Evolutionary conservation across 495 filamentous ascomycete genomes (phyloP).

Genomic region (Chaetomium cochliodes): DNA sequence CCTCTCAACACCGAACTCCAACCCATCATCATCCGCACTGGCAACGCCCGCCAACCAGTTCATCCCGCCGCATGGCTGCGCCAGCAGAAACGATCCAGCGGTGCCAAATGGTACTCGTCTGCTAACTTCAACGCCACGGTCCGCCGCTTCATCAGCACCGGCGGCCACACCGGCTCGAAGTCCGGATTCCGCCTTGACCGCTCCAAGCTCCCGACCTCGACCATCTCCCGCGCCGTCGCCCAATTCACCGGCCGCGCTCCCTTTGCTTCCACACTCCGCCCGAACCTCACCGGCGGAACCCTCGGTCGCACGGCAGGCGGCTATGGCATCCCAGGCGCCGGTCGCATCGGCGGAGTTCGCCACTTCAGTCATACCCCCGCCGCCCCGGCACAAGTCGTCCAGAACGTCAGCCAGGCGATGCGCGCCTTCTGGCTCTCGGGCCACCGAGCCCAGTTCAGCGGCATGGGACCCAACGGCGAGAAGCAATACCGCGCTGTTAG

Average conservation of each 20-base stretch:
- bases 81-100: slow-evolving; percentile 60
- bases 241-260: slow-evolving; percentile 70
- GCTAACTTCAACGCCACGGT: slow-evolving; percentile 55
- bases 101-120: slow-evolving; percentile 66
- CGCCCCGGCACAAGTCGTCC: slow-evolving; percentile 83
- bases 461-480: slow-evolving; percentile 65
- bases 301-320: slow-evolving; percentile 82
- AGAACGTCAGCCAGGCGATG: slow-evolving; percentile 88
- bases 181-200: slow-evolving; percentile 55
- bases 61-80: slow-evolving; percentile 69
- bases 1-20: slow-evolving; percentile 50
- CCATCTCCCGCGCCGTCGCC: slow-evolving; percentile 63
- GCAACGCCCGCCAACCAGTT: slow-evolving; percentile 63
- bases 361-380: slow-evolving; percentile 89
- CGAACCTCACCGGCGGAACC: slow-evolving; percentile 87
- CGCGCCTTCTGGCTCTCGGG: slow-evolving; percentile 88
- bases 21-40: slow-evolving; percentile 49
- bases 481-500: slow-evolving; percentile 73
- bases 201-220: slow-evolving; percentile 64
- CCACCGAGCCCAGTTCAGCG: slow-evolving; percentile 80
- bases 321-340: slow-evolving; percentile 69
- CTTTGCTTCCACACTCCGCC: slow-evolving; percentile 86
- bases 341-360: slow-evolving; percentile 67
- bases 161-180: slow-evolving; percentile 37
- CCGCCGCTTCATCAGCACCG: slow-evolving; percentile 61